A percentile compares a stretch with the other conserved stretches of the same genome.
phyloP scores from a whole-genome alignment of 2,329 filamentous ascomycete genomes.

The Colletotrichum filicis region DNA sequence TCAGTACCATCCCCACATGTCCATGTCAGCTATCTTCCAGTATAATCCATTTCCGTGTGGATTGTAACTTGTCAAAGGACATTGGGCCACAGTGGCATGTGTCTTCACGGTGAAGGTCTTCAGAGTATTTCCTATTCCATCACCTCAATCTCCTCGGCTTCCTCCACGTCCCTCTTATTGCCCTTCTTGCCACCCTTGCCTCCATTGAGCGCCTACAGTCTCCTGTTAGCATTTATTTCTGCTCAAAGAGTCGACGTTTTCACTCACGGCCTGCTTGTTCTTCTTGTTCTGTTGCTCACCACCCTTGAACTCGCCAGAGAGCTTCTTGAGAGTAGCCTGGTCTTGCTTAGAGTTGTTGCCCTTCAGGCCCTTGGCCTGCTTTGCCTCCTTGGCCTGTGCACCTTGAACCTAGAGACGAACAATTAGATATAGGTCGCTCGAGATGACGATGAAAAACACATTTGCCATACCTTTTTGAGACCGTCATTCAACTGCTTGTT shows the following conservation, averaged over 20 bases:
- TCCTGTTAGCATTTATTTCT: neutral
- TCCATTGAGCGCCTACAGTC: neutral
- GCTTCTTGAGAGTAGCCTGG: neutral
- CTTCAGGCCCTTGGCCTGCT: slow-evolving; percentile 13
- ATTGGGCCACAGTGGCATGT: neutral
- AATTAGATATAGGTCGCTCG: neutral
- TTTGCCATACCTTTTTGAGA: slow-evolving; percentile 4
- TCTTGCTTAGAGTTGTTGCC: neutral
- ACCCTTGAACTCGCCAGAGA: neutral
- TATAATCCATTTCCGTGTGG: neutral
- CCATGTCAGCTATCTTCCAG: too few species aligned
- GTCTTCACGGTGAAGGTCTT: neutral
- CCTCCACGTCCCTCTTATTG: neutral
- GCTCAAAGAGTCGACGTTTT: fast-evolving
- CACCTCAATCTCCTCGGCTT: neutral
- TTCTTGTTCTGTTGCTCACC: slow-evolving; percentile 13
- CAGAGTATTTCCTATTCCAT: neutral
- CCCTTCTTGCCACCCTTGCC: neutral
- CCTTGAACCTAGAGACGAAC: slow-evolving; percentile 9
- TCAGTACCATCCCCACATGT: too few species aligned
- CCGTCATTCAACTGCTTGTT: slow-evolving; percentile 7
- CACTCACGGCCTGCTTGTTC: slow-evolving; percentile 20
- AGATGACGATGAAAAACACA: too few species aligned
- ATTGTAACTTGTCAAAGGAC: neutral
- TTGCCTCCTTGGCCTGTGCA: slow-evolving; percentile 3